Conservation (phyloP, 2,329 filamentous ascomycete species). For the Alternaria rosae region DNA sequence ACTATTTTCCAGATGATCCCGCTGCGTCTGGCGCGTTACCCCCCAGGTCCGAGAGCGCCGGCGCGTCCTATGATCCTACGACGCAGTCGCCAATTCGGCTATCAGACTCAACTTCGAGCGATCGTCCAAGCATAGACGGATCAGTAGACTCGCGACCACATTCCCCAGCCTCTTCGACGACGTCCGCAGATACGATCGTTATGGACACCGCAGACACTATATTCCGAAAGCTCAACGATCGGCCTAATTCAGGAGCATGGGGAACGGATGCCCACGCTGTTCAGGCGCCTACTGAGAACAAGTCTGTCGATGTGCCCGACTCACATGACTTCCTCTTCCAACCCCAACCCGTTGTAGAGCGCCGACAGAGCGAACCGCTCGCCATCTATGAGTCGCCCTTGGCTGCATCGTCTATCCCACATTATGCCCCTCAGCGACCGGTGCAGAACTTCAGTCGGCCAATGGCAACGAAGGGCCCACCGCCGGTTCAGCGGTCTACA, state of each 20-base stretch:
- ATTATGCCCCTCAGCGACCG: slow-evolving; percentile 25
- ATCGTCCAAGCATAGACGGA: slow-evolving; percentile 16
- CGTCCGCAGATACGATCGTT: slow-evolving; percentile 30
- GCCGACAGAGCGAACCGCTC: slow-evolving; percentile 15
- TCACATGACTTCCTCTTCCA: slow-evolving; percentile 41
- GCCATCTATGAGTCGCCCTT: slow-evolving; percentile 18
- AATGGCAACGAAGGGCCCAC: slow-evolving; percentile 14
- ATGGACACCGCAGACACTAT: slow-evolving; percentile 37
- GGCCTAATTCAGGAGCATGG: slow-evolving; percentile 26
- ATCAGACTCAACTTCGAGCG: slow-evolving; percentile 11
- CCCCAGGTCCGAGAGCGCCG: not conserved
- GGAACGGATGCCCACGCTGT: slow-evolving; percentile 19
- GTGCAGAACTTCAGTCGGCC: slow-evolving; percentile 37
- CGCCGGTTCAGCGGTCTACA: slow-evolving; percentile 15
- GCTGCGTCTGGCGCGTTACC: slow-evolving; percentile 25
- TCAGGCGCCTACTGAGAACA: slow-evolving; percentile 15
- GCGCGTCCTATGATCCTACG: not conserved
- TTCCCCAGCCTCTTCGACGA: slow-evolving; percentile 33
- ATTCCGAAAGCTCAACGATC: slow-evolving; percentile 37
- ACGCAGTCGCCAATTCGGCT: slow-evolving; percentile 10
- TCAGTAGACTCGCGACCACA: slow-evolving; percentile 16
- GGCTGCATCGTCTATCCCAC: slow-evolving; percentile 15
- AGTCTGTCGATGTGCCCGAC: slow-evolving; percentile 29
- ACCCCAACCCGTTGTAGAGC: slow-evolving; percentile 10
- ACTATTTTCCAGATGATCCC: slow-evolving; percentile 36